Percentiles rank a stretch among this genome's conserved stretches.
These are phyloP conservation scores for Piloderma croceum DNA, from an alignment of 768 basidiomycete genomes.

Conservation along the genomic window DNA sequence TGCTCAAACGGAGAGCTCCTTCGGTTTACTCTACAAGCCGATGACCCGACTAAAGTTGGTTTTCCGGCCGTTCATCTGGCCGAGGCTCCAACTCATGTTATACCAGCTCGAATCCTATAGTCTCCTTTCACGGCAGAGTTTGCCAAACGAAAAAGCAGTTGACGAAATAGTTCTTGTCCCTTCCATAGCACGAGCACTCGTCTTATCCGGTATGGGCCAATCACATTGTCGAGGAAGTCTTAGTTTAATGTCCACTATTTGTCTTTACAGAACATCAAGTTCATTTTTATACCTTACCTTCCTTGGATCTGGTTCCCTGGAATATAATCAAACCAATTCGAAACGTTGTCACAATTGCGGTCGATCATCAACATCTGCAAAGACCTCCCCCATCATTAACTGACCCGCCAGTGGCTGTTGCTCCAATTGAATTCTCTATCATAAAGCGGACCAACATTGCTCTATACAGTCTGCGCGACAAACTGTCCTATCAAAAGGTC, in stretches of 20 bases:
- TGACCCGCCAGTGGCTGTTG: slow-evolving; percentile 32
- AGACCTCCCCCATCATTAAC: slow-evolving; percentile 41
- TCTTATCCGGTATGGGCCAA: slow-evolving; percentile 81
- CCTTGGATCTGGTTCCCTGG: slow-evolving; percentile 63
- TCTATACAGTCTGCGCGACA: slow-evolving; percentile 61
- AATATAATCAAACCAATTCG: slow-evolving; percentile 68
- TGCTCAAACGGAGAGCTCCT: slow-evolving; percentile 81
- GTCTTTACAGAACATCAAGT: slow-evolving; percentile 48
- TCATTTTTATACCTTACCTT: slow-evolving; percentile 76
- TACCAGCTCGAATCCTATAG: slow-evolving; percentile 55
- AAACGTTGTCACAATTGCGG: slow-evolving; percentile 72
- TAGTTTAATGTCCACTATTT: slow-evolving; percentile 7
- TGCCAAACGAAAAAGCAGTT: slow-evolving; percentile 65
- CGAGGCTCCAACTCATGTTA: slow-evolving; percentile 2
- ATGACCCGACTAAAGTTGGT: slow-evolving; percentile 35
- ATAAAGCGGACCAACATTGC: slow-evolving; percentile 63
- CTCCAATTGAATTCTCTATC: slow-evolving; percentile 65
- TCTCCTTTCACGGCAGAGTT: slow-evolving; percentile 60
- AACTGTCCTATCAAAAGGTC: slow-evolving; percentile 58
- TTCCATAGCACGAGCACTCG: slow-evolving; percentile 64
- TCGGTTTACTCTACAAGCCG: slow-evolving; percentile 67
- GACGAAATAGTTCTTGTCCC: slow-evolving; percentile 80
- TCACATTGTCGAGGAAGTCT: too few species aligned
- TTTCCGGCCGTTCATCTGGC: neutral
- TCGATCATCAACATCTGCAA: slow-evolving; percentile 70